Evolutionary conservation across 371 early-diverging fungal species (phyloP).

Genomic region (Rhizomucor pusillus): DNA sequence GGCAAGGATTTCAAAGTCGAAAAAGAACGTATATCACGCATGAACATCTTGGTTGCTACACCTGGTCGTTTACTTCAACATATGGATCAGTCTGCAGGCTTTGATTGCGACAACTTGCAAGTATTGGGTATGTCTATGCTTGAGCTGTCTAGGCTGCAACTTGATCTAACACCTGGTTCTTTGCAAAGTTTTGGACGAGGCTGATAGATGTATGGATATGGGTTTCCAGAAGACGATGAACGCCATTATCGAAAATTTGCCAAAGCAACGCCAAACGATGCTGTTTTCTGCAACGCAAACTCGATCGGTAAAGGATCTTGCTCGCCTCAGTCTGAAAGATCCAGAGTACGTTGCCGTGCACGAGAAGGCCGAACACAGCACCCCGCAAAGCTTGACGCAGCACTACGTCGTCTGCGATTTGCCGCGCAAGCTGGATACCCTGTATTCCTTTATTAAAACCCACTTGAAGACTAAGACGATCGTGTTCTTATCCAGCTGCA

Average conservation of each 20-base stretch:
- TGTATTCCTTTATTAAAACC: constrained; percentile 90
- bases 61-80: constrained; percentile 98
- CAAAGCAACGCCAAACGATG: constrained; percentile 85
- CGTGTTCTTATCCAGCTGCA: constrained; percentile 43
- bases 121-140: constrained; percentile 55
- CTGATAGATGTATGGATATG: constrained; percentile 93
- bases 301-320: constrained; percentile 90
- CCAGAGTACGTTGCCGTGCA: constrained; percentile 96
- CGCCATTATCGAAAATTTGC: constrained; percentile 91
- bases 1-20: constrained; percentile 92
- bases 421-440: constrained; percentile 84
- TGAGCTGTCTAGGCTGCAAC: background rate
- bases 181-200: constrained; percentile 99
- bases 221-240: constrained; percentile 95
- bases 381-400: constrained; percentile 81
- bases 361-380: constrained; percentile 77
- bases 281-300: constrained; percentile 98
- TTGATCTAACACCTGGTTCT: too few species aligned
- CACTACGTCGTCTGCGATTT: constrained; percentile 83
- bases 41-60: constrained; percentile 97
- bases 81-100: constrained; percentile 94
- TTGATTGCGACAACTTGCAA: constrained; percentile 82
- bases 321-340: constrained; percentile 83
- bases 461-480: constrained; percentile 80
- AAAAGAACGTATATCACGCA: constrained; percentile 77